Conservation (phyloP, 805 yeast species). For the Wickerhamomyces pijperi region DNA sequence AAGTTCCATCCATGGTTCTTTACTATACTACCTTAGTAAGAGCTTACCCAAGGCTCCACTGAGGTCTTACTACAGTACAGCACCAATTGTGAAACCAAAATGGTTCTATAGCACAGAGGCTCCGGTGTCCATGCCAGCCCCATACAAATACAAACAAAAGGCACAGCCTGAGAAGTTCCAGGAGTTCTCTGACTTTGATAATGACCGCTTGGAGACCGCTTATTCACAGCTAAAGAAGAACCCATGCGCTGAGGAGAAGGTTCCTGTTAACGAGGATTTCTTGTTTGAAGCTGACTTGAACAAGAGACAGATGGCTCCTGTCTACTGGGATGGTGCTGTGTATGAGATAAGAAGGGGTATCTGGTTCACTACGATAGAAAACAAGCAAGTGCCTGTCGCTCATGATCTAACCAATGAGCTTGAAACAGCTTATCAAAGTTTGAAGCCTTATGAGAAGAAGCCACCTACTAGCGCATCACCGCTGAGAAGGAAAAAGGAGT, state of each 20-base stretch:
- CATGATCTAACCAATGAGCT: slow-evolving; percentile 39
- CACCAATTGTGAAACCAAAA: slow-evolving; percentile 8
- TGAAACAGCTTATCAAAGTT: slow-evolving; percentile 40
- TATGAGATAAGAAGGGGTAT: slow-evolving; percentile 76
- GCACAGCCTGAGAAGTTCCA: slow-evolving; percentile 47
- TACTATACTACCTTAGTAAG: background rate
- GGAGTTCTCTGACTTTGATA: slow-evolving; percentile 59
- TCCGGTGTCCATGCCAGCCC: slow-evolving; percentile 58
- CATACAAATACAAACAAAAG: slow-evolving; percentile 39
- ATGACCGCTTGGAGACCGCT: slow-evolving; percentile 41
- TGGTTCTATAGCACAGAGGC: slow-evolving; percentile 86
- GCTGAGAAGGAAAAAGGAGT: slow-evolving; percentile 3
- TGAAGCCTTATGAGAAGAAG: slow-evolving; percentile 24
- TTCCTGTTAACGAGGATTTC: slow-evolving; percentile 73
- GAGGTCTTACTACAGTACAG: background rate
- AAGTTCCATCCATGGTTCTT: background rate
- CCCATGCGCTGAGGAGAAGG: slow-evolving; percentile 9
- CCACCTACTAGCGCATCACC: slow-evolving; percentile 6
- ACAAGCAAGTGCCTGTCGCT: slow-evolving; percentile 44
- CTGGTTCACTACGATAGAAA: slow-evolving; percentile 47
- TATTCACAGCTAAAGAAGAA: slow-evolving; percentile 5
- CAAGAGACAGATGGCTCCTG: slow-evolving; percentile 46
- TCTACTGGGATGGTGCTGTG: slow-evolving; percentile 82
- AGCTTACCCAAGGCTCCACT: background rate
- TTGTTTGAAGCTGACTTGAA: slow-evolving; percentile 61